Evolutionary conservation across 805 yeast species (phyloP).

Genomic region (Saturnispora bothae): DNA sequence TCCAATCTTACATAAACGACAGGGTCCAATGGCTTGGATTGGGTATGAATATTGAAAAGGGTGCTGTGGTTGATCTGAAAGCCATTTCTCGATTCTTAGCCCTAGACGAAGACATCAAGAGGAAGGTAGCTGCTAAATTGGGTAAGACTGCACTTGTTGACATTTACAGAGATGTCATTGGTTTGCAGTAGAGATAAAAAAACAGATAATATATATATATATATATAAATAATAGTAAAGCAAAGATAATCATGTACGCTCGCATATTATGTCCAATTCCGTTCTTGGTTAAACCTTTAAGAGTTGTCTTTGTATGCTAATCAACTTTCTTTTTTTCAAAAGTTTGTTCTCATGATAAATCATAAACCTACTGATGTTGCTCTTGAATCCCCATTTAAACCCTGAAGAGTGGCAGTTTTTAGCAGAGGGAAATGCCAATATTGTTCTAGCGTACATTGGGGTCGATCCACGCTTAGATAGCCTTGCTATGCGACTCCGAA

Average conservation of each 20-base stretch:
- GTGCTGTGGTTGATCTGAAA: slow-evolving; percentile 59
- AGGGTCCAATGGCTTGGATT: slow-evolving; percentile 66
- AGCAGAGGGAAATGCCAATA: slow-evolving; percentile 41
- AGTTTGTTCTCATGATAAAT: too few relatives aligned
- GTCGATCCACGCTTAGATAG: slow-evolving; percentile 21
- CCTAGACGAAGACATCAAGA: slow-evolving; percentile 48
- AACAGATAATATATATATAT: not conserved
- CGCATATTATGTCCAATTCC: too few relatives aligned
- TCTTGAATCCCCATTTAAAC: too few relatives aligned
- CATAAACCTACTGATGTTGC: too few relatives aligned
- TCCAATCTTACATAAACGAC: slow-evolving; percentile 81
- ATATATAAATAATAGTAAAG: too few relatives aligned
- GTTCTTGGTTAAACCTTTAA: too few relatives aligned
- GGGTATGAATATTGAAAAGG: slow-evolving; percentile 62
- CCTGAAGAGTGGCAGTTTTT: slow-evolving; percentile 35
- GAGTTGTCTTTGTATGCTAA: too few relatives aligned
- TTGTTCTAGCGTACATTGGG: slow-evolving; percentile 34
- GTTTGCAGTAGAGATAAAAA: slow-evolving; percentile 16
- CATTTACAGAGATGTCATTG: slow-evolving; percentile 52
- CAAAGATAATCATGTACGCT: too few relatives aligned
- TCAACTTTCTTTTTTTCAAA: too few relatives aligned
- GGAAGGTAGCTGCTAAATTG: slow-evolving; percentile 42
- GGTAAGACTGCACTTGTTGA: slow-evolving; percentile 49
- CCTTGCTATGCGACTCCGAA: slow-evolving; percentile 31
- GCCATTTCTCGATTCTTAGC: slow-evolving; percentile 43